A percentile compares a stretch with the other conserved stretches of the same genome.
phyloP scores from a whole-genome alignment of 1,139 yeast genomes.

The Suhomyces terraborum region DNA sequence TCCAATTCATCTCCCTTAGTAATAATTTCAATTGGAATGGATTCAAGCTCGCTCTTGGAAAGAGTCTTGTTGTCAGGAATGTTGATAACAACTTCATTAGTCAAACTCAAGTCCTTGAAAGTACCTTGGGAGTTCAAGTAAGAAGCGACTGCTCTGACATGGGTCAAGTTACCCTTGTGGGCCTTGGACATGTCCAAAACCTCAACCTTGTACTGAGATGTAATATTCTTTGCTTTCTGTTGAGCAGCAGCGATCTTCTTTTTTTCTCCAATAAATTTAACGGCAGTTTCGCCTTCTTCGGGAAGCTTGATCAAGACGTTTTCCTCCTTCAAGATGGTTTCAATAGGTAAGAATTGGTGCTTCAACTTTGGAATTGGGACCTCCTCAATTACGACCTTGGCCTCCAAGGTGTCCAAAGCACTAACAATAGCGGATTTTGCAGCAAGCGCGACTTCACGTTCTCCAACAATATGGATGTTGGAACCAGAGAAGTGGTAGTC shows the following conservation, averaged over 20 bases:
- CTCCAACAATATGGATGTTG: slow-evolving; percentile 56
- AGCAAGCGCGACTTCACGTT: slow-evolving; percentile 57
- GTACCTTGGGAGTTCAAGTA: slow-evolving; percentile 57
- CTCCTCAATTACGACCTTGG: slow-evolving; percentile 37
- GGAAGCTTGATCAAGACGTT: slow-evolving; percentile 70
- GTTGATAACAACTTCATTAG: slow-evolving; percentile 54
- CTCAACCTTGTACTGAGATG: slow-evolving; percentile 57
- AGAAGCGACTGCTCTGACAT: slow-evolving; percentile 73
- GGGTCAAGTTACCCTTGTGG: slow-evolving; percentile 75
- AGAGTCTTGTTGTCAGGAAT: slow-evolving; percentile 46
- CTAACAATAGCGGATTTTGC: slow-evolving; percentile 51
- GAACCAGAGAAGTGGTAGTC: slow-evolving; percentile 33
- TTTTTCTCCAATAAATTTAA: slow-evolving; percentile 66
- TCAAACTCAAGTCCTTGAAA: slow-evolving; percentile 48
- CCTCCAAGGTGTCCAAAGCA: slow-evolving; percentile 47
- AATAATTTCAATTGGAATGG: slow-evolving; percentile 48
- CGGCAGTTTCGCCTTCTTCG: slow-evolving; percentile 44
- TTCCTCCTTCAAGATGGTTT: slow-evolving; percentile 49
- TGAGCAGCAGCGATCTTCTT: slow-evolving; percentile 62
- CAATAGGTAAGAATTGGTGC: slow-evolving; percentile 50
- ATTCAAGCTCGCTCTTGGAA: slow-evolving; percentile 19
- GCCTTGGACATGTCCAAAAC: slow-evolving; percentile 82
- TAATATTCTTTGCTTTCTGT: slow-evolving; percentile 54
- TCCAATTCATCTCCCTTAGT: slow-evolving; percentile 37
- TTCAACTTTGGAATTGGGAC: slow-evolving; percentile 48